phyloP scores from a whole-genome alignment of 495 filamentous ascomycete genomes.

The Amorphotheca resinae region DNA sequence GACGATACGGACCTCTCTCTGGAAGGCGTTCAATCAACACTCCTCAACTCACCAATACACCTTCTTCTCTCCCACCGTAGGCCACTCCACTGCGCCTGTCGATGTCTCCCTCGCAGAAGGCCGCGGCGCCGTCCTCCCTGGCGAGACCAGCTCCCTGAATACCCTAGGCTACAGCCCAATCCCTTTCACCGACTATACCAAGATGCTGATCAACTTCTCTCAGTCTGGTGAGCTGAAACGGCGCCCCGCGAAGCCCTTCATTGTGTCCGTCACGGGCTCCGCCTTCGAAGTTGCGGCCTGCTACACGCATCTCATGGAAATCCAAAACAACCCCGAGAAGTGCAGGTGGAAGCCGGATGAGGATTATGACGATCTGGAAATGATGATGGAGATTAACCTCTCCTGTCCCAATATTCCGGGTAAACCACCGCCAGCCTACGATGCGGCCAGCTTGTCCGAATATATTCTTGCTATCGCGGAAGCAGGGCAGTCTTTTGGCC shows the following conservation, averaged over 20 bases:
- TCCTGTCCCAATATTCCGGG: slow-evolving; percentile 59
- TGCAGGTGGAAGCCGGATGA: neutral
- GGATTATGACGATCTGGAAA: slow-evolving; percentile 14
- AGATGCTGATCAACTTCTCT: slow-evolving; percentile 25
- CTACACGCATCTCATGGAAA: slow-evolving; percentile 25
- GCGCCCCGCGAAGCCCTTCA: slow-evolving; percentile 39
- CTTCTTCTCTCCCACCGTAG: slow-evolving; percentile 46
- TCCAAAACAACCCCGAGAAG: slow-evolving; percentile 5
- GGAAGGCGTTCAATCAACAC: slow-evolving; percentile 47
- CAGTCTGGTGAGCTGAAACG: slow-evolving; percentile 18
- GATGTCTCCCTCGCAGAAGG: neutral
- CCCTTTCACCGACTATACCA: slow-evolving; percentile 53
- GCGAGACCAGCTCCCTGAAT: slow-evolving; percentile 47
- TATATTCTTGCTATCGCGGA: slow-evolving; percentile 35
- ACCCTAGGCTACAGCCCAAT: slow-evolving; percentile 59
- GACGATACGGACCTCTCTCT: slow-evolving; percentile 52
- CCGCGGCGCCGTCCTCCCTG: neutral
- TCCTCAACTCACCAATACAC: slow-evolving; percentile 47
- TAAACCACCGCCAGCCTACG: slow-evolving; percentile 57
- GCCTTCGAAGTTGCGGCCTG: slow-evolving; percentile 34
- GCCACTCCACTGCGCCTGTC: slow-evolving; percentile 9
- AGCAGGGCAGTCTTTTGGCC: neutral
- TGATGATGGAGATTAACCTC: slow-evolving; percentile 60
- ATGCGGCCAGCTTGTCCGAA: slow-evolving; percentile 25
- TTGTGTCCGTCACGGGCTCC: slow-evolving; percentile 56